A percentile compares a stretch with the other conserved stretches of the same genome.
These are phyloP conservation scores for Saccharomycopsis oosterbeekiorum DNA, from an alignment of 805 yeast species.

Conservation along the genomic window DNA sequence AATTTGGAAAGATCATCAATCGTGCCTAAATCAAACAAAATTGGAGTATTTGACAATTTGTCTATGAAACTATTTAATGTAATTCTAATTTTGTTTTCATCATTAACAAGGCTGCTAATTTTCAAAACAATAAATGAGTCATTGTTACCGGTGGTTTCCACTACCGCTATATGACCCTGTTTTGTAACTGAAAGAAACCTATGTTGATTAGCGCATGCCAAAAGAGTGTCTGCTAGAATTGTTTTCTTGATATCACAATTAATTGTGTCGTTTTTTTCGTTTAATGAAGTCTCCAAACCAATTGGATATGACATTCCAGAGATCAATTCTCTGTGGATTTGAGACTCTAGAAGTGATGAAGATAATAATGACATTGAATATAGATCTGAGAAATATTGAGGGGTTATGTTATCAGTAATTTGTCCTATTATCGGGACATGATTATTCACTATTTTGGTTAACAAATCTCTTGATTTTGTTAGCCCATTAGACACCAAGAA, in stretches of 20 bases:
- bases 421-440: conserved; percentile 38
- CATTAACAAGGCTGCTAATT: conserved; percentile 10
- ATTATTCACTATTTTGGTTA: conserved; percentile 32
- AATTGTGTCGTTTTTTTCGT: conserved; percentile 1
- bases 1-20: not conserved
- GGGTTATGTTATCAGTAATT: conserved; percentile 38
- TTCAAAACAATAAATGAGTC: conserved; percentile 38
- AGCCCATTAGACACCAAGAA: conserved; percentile 27
- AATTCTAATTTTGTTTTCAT: not conserved
- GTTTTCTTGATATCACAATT: conserved; percentile 23
- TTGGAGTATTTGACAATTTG: not conserved
- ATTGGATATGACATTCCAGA: conserved; percentile 42
- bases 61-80: not conserved
- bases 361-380: conserved; percentile 36
- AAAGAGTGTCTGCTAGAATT: conserved; percentile 36
- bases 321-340: conserved; percentile 40
- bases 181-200: conserved; percentile 39
- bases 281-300: conserved; percentile 29
- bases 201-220: conserved; percentile 35
- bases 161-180: conserved; percentile 39
- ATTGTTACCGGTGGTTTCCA: conserved; percentile 39
- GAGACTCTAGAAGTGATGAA: conserved; percentile 37
- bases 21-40: not conserved
- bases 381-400: conserved; percentile 41
- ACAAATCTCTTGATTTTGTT: conserved; percentile 21